A percentile compares a stretch with the other conserved stretches of the same genome.
Conservation (phyloP, 2,329 filamentous ascomycete genomes). For the Ploettnerulaceae sp. region DNA sequence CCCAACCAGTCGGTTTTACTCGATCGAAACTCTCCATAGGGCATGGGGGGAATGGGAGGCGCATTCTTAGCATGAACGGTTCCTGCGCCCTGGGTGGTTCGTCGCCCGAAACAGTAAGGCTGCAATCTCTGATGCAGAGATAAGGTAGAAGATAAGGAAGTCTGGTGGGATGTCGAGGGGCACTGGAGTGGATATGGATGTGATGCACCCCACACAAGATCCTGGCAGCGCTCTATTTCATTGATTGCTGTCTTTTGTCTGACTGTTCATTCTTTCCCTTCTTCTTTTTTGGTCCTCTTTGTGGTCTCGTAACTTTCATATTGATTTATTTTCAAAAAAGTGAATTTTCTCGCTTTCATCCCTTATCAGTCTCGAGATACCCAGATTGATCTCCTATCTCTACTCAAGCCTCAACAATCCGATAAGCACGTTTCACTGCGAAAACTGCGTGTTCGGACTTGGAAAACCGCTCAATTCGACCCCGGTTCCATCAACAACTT, state of each 20-base stretch:
- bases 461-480: conserved; percentile 4
- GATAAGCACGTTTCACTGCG: conserved; percentile 26
- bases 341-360: conserved; percentile 1
- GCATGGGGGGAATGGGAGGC: not conserved
- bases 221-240: too few species aligned
- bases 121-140: too few species aligned
- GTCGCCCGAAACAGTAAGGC: conserved; percentile 2
- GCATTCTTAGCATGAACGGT: not conserved
- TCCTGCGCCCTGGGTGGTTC: conserved; percentile 6
- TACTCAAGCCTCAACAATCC: conserved; percentile 13
- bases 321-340: conserved; percentile 10
- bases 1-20: conserved; percentile 18
- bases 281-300: too few species aligned
- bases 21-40: conserved; percentile 22
- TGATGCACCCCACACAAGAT: too few species aligned
- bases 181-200: too few species aligned
- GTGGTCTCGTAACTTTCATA: too few species aligned
- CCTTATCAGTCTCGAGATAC: conserved; percentile 12
- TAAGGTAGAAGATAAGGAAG: conserved; percentile 24
- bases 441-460: conserved; percentile 1
- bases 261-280: too few species aligned
- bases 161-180: not conserved
- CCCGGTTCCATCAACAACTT: not conserved
- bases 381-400: conserved; percentile 18
- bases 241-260: too few species aligned